Base-by-base conservation (phyloP, 768 basidiomycete genomes). In the Tremella mesenterica region DNA sequence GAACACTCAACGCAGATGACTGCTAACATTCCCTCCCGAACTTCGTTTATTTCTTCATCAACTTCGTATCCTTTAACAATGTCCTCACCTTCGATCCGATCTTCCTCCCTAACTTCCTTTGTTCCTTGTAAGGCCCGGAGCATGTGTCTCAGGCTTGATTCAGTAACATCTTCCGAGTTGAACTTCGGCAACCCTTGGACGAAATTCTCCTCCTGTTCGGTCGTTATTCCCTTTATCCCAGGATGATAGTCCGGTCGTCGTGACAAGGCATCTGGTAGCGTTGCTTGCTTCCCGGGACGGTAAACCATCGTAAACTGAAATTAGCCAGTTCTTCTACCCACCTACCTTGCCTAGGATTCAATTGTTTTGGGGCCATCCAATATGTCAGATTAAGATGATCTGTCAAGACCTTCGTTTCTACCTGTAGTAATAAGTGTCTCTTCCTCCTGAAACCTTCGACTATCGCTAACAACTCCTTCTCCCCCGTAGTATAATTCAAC, bases 401-500 rank as follows among this genome's bases (percentile, higher is more conserved):
- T 8, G 46, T 54, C 3, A 48, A 18, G 33, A 54, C 48, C 4
- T 18, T 29, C 18, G 30, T 20, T 14, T 31, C 28, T 28, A 33
- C 46, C 36, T 27, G 21, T 21, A 23, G 30, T 16, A 49, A 43
- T 13, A 54, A 27, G 48, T 31, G 29, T 28, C 58, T 39, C 6
- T 41, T 33, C 30, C 44, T 51, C 29, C 21, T 39, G 38, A 59
- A 54, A 6, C 30, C 49, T 36, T 46, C 43, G 2, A 58, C 54
- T 0, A 62, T 58, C 1, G 60, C 54, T 16, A 59, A 27, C 14
- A 58, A 51, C 33, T 62, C 60, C 43, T 56, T 49, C 38, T 59
- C 60, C 53, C 79, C 74, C 16, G 78, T 75, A 10, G 78, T 67
- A 54, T 81, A 81, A 59, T 81, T 81, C 0, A 64, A 27, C 59